These are phyloP conservation scores for Pelargonium nanum DNA, from an alignment of 345 rosid species.

Conservation along the genomic window DNA sequence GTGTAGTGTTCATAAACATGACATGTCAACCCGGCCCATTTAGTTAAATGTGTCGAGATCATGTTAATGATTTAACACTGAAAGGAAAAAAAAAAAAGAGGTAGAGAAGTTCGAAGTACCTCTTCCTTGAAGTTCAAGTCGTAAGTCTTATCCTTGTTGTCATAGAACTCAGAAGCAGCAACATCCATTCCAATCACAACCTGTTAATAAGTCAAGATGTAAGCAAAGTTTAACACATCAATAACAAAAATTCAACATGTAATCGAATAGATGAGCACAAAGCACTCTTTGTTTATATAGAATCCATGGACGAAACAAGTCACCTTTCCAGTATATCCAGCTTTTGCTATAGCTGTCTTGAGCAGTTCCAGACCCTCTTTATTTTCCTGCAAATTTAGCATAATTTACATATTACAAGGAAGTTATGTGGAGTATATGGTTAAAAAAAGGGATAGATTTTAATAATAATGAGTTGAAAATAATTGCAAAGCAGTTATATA, in stretches of 20 bases:
- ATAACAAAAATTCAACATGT: not conserved
- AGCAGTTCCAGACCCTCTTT: slow-evolving; percentile 60
- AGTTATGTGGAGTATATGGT: no score
- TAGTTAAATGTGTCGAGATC: no score
- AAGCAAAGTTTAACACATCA: not conserved
- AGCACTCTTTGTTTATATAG: not conserved
- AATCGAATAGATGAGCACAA: no score
- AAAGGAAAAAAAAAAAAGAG: no score
- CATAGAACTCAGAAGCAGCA: slow-evolving; percentile 67
- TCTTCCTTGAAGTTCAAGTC: not conserved
- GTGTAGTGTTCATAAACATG: no score
- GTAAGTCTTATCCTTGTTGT: slow-evolving; percentile 17
- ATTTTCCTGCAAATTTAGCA: slow-evolving; percentile 35
- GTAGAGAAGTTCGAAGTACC: no score
- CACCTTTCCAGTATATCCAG: slow-evolving; percentile 44
- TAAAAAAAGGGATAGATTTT: not conserved
- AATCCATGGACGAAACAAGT: not conserved
- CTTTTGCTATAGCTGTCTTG: slow-evolving; percentile 61
- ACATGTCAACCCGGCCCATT: no score
- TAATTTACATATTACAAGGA: no score
- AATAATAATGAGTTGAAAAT: no score
- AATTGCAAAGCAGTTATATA: no score
- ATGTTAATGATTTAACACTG: no score
- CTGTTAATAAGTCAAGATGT: slow-evolving; percentile 17
- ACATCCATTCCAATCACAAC: slow-evolving; percentile 70